Percentiles rank a stretch among this genome's conserved stretches.
These are phyloP conservation scores for Phytophthora fragariaefolia DNA, from an alignment of 352 stramenopile genomes.

Conservation along the genomic window DNA sequence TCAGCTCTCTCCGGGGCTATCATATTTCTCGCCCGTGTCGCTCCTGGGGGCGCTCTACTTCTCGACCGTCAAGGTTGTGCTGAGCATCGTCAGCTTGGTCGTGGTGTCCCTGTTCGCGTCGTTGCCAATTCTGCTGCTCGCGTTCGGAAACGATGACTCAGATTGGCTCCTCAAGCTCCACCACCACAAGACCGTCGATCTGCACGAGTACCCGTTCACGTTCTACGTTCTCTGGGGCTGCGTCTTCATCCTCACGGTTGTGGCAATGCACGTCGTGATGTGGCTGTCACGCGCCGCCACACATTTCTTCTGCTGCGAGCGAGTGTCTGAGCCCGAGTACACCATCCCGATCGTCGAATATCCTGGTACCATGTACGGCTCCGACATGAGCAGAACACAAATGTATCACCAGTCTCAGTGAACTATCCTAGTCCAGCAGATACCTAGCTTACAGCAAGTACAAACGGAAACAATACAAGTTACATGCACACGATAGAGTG, in stretches of 20 bases:
- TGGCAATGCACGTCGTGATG: slow-evolving; percentile 61
- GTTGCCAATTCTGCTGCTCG: slow-evolving; percentile 36
- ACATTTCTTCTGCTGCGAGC: slow-evolving; percentile 73
- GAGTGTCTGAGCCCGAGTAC: slow-evolving; percentile 60
- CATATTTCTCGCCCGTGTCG: slow-evolving; percentile 63
- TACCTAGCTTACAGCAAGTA: neutral
- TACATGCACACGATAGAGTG: neutral
- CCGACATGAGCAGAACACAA: slow-evolving; percentile 7
- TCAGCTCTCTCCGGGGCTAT: slow-evolving; percentile 56
- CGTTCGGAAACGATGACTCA: slow-evolving; percentile 19
- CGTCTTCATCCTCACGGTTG: slow-evolving; percentile 59
- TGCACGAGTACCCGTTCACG: slow-evolving; percentile 43
- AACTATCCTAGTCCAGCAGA: neutral
- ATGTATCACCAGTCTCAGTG: slow-evolving; percentile 14
- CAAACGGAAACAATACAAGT: neutral
- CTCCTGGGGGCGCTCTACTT: slow-evolving; percentile 74
- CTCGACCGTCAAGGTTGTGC: slow-evolving; percentile 62
- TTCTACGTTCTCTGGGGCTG: slow-evolving; percentile 53
- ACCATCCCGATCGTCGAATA: slow-evolving; percentile 48
- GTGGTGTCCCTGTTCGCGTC: slow-evolving; percentile 40
- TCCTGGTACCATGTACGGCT: slow-evolving; percentile 28
- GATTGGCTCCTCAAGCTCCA: slow-evolving; percentile 35
- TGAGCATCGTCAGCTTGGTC: slow-evolving; percentile 54
- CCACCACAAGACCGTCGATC: slow-evolving; percentile 37
- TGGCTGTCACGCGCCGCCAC: slow-evolving; percentile 53